Evolutionary conservation across 139 green algal genomes (phyloP).

Genomic region (Micromonas commoda): DNA sequence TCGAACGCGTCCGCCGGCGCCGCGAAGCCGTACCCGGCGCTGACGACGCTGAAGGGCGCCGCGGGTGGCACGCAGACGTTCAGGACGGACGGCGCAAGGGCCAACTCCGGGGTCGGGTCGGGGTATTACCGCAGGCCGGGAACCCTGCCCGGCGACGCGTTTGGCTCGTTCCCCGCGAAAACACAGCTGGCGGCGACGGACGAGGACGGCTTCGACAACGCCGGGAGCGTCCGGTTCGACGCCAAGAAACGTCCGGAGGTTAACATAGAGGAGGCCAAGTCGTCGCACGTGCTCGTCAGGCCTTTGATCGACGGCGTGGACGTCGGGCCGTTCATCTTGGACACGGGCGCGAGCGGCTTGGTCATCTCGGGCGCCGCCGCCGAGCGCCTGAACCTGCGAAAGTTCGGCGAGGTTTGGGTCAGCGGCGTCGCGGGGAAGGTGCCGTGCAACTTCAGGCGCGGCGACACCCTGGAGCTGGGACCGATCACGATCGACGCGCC

Average conservation of each 20-base stretch:
- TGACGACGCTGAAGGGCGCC: background rate
- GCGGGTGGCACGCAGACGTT: constrained; percentile 11
- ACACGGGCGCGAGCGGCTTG: constrained; percentile 39
- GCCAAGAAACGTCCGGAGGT: background rate
- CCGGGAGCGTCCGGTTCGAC: background rate
- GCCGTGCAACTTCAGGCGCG: constrained; percentile 28
- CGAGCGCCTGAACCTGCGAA: constrained; percentile 12
- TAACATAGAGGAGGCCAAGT: background rate
- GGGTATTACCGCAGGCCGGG: background rate
- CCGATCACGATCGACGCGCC: constrained; percentile 24
- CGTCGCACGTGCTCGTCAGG: constrained; percentile 33
- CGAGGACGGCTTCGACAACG: background rate
- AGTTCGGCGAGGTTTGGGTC: constrained; percentile 38
- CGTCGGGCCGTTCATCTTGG: constrained; percentile 38
- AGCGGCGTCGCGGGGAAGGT: constrained; percentile 31
- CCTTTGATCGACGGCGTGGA: constrained; percentile 32
- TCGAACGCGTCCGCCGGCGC: too few species aligned
- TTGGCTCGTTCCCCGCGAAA: background rate
- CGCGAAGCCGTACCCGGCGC: constrained; percentile 12
- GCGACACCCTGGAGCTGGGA: constrained; percentile 21
- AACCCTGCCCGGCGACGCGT: background rate
- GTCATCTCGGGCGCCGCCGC: constrained; percentile 26
- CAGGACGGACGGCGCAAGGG: background rate
- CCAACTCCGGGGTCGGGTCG: background rate
- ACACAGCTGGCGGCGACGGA: too few species aligned